These are phyloP conservation scores for Golovinomyces cichoracearum DNA, from an alignment of 2,329 filamentous ascomycete species.

Conservation along the genomic window DNA sequence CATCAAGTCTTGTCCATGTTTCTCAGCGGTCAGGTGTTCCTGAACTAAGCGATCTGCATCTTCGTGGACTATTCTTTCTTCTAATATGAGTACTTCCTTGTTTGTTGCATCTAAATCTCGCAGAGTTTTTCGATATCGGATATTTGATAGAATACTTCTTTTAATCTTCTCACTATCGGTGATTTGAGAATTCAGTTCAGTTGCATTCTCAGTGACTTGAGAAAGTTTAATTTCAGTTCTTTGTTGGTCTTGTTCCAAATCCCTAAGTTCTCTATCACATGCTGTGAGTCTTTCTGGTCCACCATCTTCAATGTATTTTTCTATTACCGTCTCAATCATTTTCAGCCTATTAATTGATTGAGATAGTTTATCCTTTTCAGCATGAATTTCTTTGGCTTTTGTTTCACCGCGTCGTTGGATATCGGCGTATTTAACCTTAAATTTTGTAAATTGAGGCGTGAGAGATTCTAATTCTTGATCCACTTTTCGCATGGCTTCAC, in stretches of 20 bases:
- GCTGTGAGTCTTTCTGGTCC: conserved; percentile 45
- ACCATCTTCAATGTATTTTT: conserved; percentile 49
- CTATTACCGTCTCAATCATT: conserved; percentile 50
- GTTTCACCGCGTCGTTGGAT: conserved; percentile 42
- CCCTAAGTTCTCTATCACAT: conserved; percentile 42
- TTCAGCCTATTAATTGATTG: conserved; percentile 55
- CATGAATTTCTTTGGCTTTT: conserved; percentile 45
- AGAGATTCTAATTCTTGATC: conserved; percentile 53
- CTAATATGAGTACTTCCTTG: conserved; percentile 45
- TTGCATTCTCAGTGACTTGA: conserved; percentile 41
- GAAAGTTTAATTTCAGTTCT: conserved; percentile 41
- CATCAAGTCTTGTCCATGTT: conserved; percentile 38
- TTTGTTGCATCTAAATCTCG: conserved; percentile 40
- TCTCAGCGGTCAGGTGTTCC: conserved; percentile 43
- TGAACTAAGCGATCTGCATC: conserved; percentile 33
- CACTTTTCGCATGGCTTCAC: conserved; percentile 38
- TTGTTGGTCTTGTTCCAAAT: conserved; percentile 38
- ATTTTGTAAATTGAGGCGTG: conserved; percentile 48
- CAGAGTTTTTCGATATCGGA: conserved; percentile 56
- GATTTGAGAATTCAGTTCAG: conserved; percentile 51
- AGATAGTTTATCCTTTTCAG: conserved; percentile 43
- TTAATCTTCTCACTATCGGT: conserved; percentile 60
- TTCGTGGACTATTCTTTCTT: conserved; percentile 25
- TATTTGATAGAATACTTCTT: conserved; percentile 68
- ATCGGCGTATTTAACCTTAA: conserved; percentile 52